Conservation (phyloP, 2,329 filamentous ascomycete species). For the Pleoardoris graminearum region DNA sequence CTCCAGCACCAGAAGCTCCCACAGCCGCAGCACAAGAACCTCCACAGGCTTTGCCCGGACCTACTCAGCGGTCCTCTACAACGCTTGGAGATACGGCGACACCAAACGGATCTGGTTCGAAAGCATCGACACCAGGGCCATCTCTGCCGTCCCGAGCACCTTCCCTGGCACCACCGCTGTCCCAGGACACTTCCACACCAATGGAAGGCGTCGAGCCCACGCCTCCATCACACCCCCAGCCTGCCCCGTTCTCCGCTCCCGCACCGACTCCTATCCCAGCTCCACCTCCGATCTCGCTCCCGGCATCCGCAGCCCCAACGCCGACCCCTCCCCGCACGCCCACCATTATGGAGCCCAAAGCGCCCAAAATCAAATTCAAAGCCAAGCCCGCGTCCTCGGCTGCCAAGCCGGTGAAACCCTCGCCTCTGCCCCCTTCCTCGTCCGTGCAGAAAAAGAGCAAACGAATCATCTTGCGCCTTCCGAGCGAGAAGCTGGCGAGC, state of each 20-base stretch:
- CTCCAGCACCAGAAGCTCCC: neutral
- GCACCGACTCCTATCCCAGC: constrained; percentile 15
- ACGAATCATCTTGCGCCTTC: constrained; percentile 29
- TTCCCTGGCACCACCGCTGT: constrained; percentile 4
- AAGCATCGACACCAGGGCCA: constrained; percentile 10
- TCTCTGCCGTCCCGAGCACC: neutral
- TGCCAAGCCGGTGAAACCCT: constrained; percentile 13
- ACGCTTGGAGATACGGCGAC: neutral
- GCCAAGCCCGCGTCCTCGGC: constrained; percentile 13
- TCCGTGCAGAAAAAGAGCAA: constrained; percentile 27
- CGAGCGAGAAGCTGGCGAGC: constrained; percentile 17
- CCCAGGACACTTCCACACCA: constrained; percentile 17
- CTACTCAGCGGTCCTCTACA: neutral
- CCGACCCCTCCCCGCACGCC: constrained; percentile 9
- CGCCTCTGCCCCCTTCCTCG: constrained; percentile 8
- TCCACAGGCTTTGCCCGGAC: neutral
- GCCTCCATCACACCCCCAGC: constrained; percentile 14
- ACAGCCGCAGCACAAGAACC: neutral
- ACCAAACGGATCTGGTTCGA: neutral
- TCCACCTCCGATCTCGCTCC: constrained; percentile 20
- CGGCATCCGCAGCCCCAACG: constrained; percentile 15
- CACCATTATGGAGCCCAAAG: constrained; percentile 13
- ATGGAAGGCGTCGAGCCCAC: constrained; percentile 18
- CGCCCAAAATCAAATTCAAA: constrained; percentile 34
- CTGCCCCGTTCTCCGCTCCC: constrained; percentile 12